Base-by-base conservation (phyloP, 2,329 filamentous ascomycete genomes). In the Paradendryphiella salina region DNA sequence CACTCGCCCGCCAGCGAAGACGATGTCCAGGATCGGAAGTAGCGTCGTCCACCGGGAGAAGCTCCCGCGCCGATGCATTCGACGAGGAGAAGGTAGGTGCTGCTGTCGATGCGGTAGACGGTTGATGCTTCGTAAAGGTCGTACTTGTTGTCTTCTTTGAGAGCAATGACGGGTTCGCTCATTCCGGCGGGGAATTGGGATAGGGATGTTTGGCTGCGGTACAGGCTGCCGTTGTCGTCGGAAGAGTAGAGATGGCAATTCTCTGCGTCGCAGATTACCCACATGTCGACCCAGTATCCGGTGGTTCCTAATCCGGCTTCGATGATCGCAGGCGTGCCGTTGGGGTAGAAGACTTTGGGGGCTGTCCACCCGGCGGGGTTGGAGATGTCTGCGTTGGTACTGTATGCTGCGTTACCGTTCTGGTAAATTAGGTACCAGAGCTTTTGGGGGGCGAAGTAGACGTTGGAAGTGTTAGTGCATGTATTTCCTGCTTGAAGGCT, bases 281-380 rank as follows among this genome's bases (percentile, higher is more conserved):
- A 75, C 73, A 76, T 75, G 56, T 76, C 75, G 10, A 76, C 73
- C 73, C 74, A 77, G 57, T 73, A 73, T 6, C 73, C 73, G 5
- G 50, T 51, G 15, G 17, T 46, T 13, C 41, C 15, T 9, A 74
- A 65, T 37, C 72, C 70, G 5, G 67, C 38, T 2, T 56, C 51
- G 45, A 75, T 71, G 33, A 69, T 67, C 7, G 50, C 45, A 0
- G 75, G 74, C 7, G 59, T 67, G 23, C 61, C 60, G 36, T 50
- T 60, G 13, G 57, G 42, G 51, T 72, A 77, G 57, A 77, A 76
- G 11, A 57, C 66, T 43, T 66, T 59, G 1, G 71, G 70, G 0
- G 71, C 72, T 4, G 60, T 74, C 75, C 75, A 76, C 2, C 73
- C 74, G 6, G 59, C 50, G 1, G 74, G 74, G 51, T 77, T 65